Evolutionary conservation across 2,329 filamentous ascomycete species (phyloP).

Genomic region (Ophiostoma populinum): DNA sequence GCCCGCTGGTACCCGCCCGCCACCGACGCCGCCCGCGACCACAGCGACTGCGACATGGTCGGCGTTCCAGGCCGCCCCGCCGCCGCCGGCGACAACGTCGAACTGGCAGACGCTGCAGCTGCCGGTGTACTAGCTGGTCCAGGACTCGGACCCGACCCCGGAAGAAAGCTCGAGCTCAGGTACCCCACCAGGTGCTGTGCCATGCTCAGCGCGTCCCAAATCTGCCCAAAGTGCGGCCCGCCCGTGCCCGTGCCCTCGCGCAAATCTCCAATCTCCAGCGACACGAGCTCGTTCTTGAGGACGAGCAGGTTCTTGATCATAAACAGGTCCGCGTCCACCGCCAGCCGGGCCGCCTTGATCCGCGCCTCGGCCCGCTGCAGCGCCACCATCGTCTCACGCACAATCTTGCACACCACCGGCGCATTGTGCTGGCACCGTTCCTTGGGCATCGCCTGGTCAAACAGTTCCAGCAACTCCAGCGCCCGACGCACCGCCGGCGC

Average conservation of each 20-base stretch:
- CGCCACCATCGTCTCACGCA: constrained; percentile 76
- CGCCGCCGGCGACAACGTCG: too few species aligned
- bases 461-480: constrained; percentile 40
- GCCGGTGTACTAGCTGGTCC: background rate
- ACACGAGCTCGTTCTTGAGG: constrained; percentile 88
- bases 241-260: constrained; percentile 20
- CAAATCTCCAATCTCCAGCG: constrained; percentile 74
- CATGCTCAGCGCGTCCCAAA: constrained; percentile 44
- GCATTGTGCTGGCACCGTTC: constrained; percentile 40
- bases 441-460: constrained; percentile 47
- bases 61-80: too few species aligned
- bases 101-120: too few species aligned
- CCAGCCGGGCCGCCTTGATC: constrained; percentile 16
- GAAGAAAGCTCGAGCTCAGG: constrained; percentile 35
- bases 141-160: too few species aligned
- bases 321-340: constrained; percentile 68
- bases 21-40: constrained; percentile 18
- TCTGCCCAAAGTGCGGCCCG: constrained; percentile 44
- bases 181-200: constrained; percentile 39
- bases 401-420: constrained; percentile 48
- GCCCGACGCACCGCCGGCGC: constrained; percentile 41
- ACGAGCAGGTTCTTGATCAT: constrained; percentile 88
- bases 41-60: constrained; percentile 19
- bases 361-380: constrained; percentile 58
- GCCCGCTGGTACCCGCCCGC: constrained; percentile 1